phyloP scores from a whole-genome alignment of 2,329 filamentous ascomycete genomes.

The Penicillium decumbens region DNA sequence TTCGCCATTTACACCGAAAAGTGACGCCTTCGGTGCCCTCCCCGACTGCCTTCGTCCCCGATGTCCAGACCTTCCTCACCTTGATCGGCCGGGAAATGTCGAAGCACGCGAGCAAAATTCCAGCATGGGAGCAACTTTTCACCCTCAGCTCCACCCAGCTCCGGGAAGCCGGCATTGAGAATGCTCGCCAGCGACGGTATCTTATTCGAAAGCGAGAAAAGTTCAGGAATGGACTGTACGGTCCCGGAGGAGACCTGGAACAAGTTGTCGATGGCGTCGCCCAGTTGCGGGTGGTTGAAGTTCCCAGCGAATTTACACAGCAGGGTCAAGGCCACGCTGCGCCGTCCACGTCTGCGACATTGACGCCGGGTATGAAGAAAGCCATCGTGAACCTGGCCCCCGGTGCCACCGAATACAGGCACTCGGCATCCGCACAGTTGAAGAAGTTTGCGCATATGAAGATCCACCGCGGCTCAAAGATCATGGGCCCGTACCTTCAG shows the following conservation, averaged over 20 bases:
- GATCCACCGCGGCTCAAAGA: constrained; percentile 63
- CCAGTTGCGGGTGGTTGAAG: constrained; percentile 55
- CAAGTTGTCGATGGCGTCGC: constrained; percentile 62
- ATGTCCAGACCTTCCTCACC: constrained; percentile 78
- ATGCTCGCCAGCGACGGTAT: constrained; percentile 74
- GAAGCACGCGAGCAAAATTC: constrained; percentile 79
- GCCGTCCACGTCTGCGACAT: constrained; percentile 49
- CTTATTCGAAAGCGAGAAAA: constrained; percentile 82
- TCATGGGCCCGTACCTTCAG: constrained; percentile 70
- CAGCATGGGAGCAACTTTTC: constrained; percentile 87
- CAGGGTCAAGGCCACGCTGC: constrained; percentile 3
- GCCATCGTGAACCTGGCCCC: constrained; percentile 58
- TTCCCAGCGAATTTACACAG: constrained; percentile 41
- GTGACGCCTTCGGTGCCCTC: constrained; percentile 52
- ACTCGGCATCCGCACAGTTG: constrained; percentile 41
- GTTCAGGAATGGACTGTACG: constrained; percentile 71
- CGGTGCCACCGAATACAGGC: constrained; percentile 53
- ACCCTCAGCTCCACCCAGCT: constrained; percentile 71
- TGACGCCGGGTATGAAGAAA: constrained; percentile 53
- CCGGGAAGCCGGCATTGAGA: constrained; percentile 78
- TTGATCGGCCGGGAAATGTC: constrained; percentile 84
- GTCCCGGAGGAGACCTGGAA: constrained; percentile 75
- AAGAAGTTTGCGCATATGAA: constrained; percentile 61
- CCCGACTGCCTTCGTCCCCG: constrained; percentile 80
- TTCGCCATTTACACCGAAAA: constrained; percentile 43